Percentiles rank a stretch among this genome's conserved stretches.
Evolutionary conservation across 2,329 filamentous ascomycete species (phyloP).

Genomic region (Byssoonygena ceratinophila): DNA sequence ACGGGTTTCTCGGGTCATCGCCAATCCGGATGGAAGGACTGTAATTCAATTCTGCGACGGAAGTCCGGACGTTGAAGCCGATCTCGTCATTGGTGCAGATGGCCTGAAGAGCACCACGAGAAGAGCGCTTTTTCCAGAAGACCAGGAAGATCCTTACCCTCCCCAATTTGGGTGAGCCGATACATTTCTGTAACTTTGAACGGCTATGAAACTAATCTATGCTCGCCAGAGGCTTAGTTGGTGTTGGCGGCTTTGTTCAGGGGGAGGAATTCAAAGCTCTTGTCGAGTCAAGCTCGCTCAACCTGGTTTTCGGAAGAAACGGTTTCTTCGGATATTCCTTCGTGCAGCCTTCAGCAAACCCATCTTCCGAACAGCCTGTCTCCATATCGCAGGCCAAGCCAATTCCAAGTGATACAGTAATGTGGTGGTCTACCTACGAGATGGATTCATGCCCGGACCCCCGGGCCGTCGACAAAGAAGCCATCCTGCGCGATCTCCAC

Average conservation of each 20-base stretch:
- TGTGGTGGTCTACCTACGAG: conserved; percentile 41
- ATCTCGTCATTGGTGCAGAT: conserved; percentile 38
- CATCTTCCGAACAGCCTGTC: conserved; percentile 20
- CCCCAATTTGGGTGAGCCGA: conserved; percentile 34
- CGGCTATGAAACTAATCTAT: too few relatives aligned
- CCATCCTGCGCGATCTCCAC: conserved; percentile 29
- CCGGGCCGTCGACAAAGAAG: conserved; percentile 24
- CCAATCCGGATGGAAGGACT: conserved; percentile 21
- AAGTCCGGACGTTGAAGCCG: conserved; percentile 26
- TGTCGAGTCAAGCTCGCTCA: conserved; percentile 33
- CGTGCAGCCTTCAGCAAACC: conserved; percentile 16
- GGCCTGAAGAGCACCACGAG: conserved; percentile 32
- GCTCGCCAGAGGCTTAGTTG: conserved; percentile 31
- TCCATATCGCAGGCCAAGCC: not conserved
- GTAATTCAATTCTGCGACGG: conserved; percentile 29
- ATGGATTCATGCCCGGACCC: conserved; percentile 26
- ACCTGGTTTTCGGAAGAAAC: conserved; percentile 38
- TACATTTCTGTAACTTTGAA: not conserved
- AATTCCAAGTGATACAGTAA: conserved; percentile 19
- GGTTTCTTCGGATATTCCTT: conserved; percentile 44
- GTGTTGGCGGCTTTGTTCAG: conserved; percentile 40
- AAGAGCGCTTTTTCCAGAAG: conserved; percentile 29
- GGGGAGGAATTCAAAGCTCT: conserved; percentile 20
- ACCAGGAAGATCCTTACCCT: conserved; percentile 27
- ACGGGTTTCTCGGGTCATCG: conserved; percentile 24